A percentile compares a stretch with the other conserved stretches of the same genome.
phyloP scores from a whole-genome alignment of 768 basidiomycete species.

The Naganishia vaughanmartiniae region DNA sequence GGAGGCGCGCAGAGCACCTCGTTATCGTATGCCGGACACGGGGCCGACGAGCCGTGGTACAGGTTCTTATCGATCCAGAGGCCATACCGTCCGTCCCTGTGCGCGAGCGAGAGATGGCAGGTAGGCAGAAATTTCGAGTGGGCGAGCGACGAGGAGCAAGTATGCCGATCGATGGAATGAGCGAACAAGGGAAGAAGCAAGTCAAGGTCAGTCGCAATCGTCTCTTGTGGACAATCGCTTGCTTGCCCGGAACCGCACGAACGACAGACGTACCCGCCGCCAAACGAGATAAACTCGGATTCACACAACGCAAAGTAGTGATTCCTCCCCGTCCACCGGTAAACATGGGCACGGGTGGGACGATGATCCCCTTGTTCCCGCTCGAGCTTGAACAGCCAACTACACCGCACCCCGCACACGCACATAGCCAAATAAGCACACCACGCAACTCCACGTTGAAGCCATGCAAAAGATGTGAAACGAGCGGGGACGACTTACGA shows the following conservation, averaged over 20 bases:
- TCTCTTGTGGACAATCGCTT: no score
- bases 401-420: not conserved
- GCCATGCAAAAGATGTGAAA: no score
- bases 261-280: slow-evolving; percentile 72
- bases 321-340: slow-evolving; percentile 71
- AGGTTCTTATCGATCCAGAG: slow-evolving; percentile 81
- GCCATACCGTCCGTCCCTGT: slow-evolving; percentile 80
- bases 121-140: no score
- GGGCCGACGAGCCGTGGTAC: slow-evolving; percentile 76
- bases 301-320: slow-evolving; percentile 87
- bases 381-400: slow-evolving; percentile 24
- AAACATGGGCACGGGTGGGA: slow-evolving; percentile 29
- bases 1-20: slow-evolving; percentile 65
- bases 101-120: not conserved
- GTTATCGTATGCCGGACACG: slow-evolving; percentile 83
- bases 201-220: not conserved
- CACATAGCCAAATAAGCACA: not conserved
- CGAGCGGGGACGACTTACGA: slow-evolving; percentile 58
- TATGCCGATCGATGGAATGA: no score
- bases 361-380: not conserved
- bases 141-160: no score
- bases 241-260: no score
- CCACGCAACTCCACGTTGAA: no score
- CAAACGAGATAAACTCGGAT: slow-evolving; percentile 74
- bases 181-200: not conserved